Evolutionary conservation across 73 alveolate species (phyloP), one percentile per base, ranked within the genome.

Genomic region (Paramecium caudatum): DNA sequence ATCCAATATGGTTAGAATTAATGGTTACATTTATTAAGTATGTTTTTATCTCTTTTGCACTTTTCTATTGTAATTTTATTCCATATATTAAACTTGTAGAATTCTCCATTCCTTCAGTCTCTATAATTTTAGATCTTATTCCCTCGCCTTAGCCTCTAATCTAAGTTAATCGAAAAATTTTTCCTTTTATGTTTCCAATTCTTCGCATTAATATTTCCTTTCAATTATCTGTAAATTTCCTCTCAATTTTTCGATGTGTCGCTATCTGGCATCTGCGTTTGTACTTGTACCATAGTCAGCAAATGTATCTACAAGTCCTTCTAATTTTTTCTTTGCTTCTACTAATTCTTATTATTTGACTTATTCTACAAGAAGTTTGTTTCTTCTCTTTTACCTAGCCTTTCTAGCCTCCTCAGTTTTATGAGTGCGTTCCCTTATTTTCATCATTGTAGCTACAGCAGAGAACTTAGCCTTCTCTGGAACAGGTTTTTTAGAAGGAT

Each of bases 371-470:
- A 74, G 16, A 63, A 74, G 36, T 43, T 74, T 74, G 19, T 74
- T 74, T 16, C 65, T 74, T 74, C 88, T 45, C 55, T 74, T 74
- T 13, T 36, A 4, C 16, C 65, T 74, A 8, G 88, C 88, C 25
- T 43, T 74, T 41, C 88, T 74, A 12, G 88, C 88, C 21, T 74
- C 88, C n/a, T 74, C 88, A 39, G 43, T 74, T 23, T 74, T 36
- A 27, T 45, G 43, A 16, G 88, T 74, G 16, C 88, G 36, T 16
- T 74, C 88, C 21, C 68, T 74, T 19, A 74, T 74, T 7, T 74
- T 74, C 88, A 74, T 74, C 88, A 74, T 74, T n/a, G 88, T 74
- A 2, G 88, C 62, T 4, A 74, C 88, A 4, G 88, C 88, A 17
- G 88, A 74, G 32, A 74, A 74, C 16, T 74, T 74, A 41, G 88